Evolutionary conservation across 441 rosid species (phyloP).

Genomic region (Breynia disticha): DNA sequence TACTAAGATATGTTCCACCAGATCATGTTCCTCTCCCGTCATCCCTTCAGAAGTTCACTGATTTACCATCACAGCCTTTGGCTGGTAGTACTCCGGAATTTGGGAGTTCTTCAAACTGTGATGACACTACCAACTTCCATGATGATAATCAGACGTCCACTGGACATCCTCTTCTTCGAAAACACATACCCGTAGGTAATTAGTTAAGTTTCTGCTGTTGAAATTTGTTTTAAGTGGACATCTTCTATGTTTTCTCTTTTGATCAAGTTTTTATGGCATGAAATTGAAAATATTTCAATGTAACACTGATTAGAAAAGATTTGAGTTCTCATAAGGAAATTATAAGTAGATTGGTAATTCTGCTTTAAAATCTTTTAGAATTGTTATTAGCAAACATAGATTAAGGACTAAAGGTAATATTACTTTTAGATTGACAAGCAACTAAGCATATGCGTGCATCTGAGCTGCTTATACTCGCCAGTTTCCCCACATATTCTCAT

Average conservation of each 20-base stretch:
- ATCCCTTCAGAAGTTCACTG: slow-evolving; percentile 36
- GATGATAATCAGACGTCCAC: slow-evolving; percentile 22
- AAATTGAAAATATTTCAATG: too few relatives aligned
- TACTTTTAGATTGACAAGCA: too few relatives aligned
- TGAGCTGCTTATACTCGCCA: too few relatives aligned
- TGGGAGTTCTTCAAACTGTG: slow-evolving; percentile 3
- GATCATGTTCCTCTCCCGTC: slow-evolving; percentile 53
- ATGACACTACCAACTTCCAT: slow-evolving; percentile 16
- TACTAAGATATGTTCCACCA: slow-evolving; percentile 81
- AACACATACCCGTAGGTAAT: slow-evolving; percentile 33
- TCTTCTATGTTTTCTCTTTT: background rate
- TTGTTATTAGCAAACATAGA: too few relatives aligned
- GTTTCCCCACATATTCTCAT: too few relatives aligned
- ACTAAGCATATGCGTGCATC: too few relatives aligned
- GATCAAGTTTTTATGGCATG: too few relatives aligned
- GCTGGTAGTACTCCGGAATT: slow-evolving; percentile 16
- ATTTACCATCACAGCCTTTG: slow-evolving; percentile 19
- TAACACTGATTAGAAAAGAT: too few relatives aligned
- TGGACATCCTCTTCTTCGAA: slow-evolving; percentile 33
- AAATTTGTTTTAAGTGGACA: background rate
- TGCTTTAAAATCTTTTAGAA: too few relatives aligned
- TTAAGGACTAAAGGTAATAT: too few relatives aligned
- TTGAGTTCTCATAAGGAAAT: too few relatives aligned
- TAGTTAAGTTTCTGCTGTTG: slow-evolving; percentile 2
- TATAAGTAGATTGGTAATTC: too few relatives aligned